These are phyloP conservation scores for Cicer chorassanicum DNA, from an alignment of 306 rosid species.

Conservation along the genomic window DNA sequence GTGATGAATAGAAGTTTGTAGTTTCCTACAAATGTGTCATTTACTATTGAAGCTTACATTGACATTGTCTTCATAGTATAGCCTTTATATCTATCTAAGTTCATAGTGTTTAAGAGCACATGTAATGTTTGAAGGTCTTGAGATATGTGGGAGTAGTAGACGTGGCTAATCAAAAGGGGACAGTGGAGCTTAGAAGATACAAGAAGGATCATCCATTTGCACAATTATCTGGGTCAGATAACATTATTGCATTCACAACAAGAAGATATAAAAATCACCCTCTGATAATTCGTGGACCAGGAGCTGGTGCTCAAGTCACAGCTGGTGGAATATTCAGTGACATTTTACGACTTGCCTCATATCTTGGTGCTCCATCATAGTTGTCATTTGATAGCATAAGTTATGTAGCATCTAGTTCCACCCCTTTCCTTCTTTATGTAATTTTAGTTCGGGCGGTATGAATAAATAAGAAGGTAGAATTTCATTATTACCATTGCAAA, in stretches of 20 bases:
- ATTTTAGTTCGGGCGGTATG: background rate
- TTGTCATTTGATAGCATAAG: background rate
- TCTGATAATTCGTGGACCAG: constrained; percentile 91
- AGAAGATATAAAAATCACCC: constrained; percentile 80
- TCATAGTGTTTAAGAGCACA: constrained; percentile 1
- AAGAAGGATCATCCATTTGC: constrained; percentile 95
- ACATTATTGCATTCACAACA: constrained; percentile 91
- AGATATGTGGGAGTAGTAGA: constrained; percentile 96
- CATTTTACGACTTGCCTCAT: constrained; percentile 90
- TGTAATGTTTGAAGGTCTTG: constrained; percentile 76
- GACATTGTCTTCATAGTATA: background rate
- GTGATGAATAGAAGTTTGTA: too few species aligned
- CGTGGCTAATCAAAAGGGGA: constrained; percentile 67
- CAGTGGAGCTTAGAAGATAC: constrained; percentile 78
- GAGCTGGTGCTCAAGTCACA: constrained; percentile 98
- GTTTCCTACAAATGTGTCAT: background rate
- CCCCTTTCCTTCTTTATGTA: background rate
- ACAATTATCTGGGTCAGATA: constrained; percentile 91
- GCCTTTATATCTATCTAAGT: background rate
- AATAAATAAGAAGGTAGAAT: constrained; percentile 25
- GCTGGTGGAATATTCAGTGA: constrained; percentile 98
- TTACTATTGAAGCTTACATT: background rate
- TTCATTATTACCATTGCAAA: background rate
- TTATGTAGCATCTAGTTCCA: constrained; percentile 35
- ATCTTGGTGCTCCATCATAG: constrained; percentile 98